Percentiles rank a stretch among this genome's conserved stretches.
Conservation (phyloP, 176 grass and related monocot species). For the Bonia amplexicaulis region DNA sequence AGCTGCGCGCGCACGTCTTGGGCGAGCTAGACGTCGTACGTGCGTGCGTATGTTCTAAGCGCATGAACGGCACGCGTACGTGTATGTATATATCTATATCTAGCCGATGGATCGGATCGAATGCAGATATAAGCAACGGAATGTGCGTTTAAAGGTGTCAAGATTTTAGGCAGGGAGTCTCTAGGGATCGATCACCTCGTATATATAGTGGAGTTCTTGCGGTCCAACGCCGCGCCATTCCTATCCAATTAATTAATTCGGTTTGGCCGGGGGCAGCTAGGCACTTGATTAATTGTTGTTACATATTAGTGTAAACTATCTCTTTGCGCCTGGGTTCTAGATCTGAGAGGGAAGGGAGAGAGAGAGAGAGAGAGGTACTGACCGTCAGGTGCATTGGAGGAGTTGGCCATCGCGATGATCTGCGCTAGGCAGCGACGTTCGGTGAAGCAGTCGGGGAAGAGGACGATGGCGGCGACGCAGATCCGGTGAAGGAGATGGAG, state of each 20-base stretch:
- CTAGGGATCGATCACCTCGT: background rate
- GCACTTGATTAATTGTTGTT: too few relatives aligned
- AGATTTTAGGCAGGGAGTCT: background rate
- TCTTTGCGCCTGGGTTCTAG: too few relatives aligned
- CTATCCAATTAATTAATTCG: background rate
- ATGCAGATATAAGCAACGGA: background rate
- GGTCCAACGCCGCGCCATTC: background rate
- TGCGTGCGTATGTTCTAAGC: background rate
- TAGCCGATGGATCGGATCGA: background rate
- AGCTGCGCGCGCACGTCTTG: background rate
- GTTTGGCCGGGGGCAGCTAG: too few relatives aligned
- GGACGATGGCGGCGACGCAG: too few relatives aligned
- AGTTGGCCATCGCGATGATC: too few relatives aligned
- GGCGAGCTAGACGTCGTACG: background rate
- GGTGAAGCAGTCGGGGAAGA: too few relatives aligned
- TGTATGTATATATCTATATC: background rate
- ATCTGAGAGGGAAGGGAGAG: too few relatives aligned
- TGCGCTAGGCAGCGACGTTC: too few relatives aligned
- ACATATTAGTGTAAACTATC: too few relatives aligned
- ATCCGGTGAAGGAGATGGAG: too few relatives aligned
- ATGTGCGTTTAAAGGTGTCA: background rate
- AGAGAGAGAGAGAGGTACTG: too few relatives aligned
- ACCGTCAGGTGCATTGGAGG: too few relatives aligned
- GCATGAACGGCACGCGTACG: background rate
- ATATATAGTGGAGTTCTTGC: constrained; percentile 8